Evolutionary conservation across 345 rosid species (phyloP).

Genomic region (Punica granatum): DNA sequence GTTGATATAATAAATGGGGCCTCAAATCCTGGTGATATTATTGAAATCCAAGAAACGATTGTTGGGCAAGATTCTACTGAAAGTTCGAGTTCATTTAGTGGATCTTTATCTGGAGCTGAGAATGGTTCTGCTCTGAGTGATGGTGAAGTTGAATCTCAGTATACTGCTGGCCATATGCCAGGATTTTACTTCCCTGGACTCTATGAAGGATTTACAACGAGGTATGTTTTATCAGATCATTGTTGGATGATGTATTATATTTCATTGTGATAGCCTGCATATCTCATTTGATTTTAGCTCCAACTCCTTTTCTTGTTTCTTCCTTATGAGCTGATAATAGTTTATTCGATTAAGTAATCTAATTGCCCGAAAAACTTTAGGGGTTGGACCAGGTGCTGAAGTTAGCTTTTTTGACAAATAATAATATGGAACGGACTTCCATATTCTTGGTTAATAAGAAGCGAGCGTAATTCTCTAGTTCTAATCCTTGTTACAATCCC

Average conservation of each 20-base stretch:
- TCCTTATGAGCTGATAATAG: background rate
- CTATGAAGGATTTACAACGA: slow-evolving; percentile 23
- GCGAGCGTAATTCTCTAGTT: background rate
- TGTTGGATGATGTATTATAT: background rate
- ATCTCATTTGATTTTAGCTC: background rate
- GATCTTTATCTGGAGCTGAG: slow-evolving; percentile 39
- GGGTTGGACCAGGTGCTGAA: background rate
- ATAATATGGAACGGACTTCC: background rate
- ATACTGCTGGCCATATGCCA: slow-evolving; percentile 16
- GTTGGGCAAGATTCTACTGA: slow-evolving; percentile 45
- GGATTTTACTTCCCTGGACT: slow-evolving; percentile 18
- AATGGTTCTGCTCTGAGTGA: slow-evolving; percentile 33
- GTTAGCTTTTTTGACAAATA: background rate
- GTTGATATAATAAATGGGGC: slow-evolving; percentile 40
- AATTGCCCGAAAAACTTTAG: background rate
- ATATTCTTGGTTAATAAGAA: background rate
- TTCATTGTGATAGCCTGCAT: background rate
- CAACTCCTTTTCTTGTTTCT: background rate
- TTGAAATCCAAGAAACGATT: slow-evolving; percentile 11
- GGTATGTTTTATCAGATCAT: slow-evolving; percentile 27
- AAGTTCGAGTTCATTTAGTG: slow-evolving; percentile 73
- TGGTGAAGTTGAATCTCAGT: slow-evolving; percentile 62
- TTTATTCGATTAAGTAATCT: background rate
- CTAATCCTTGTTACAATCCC: background rate
- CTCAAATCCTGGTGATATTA: slow-evolving; percentile 9